Percentiles rank a stretch among this genome's conserved stretches.
Evolutionary conservation across 2,329 filamentous ascomycete species (phyloP).

Genomic region (Xylariaceae sp.): DNA sequence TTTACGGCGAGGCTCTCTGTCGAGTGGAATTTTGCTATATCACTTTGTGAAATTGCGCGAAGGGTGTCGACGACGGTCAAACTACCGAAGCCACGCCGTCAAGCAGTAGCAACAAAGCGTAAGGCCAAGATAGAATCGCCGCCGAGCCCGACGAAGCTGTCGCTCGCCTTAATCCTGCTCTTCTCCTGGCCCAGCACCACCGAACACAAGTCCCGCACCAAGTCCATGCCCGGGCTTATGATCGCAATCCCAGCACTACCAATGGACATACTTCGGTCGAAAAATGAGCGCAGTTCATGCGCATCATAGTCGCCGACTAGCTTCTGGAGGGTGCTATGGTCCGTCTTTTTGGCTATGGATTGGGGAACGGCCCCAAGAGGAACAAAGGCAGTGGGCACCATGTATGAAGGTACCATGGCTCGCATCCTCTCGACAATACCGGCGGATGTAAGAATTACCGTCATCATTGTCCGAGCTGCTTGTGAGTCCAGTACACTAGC

Average conservation of each 20-base stretch:
- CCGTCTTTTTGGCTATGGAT: slow-evolving; percentile 1
- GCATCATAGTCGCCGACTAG: neutral
- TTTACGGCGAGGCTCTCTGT: neutral
- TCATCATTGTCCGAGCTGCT: neutral
- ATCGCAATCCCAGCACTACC: neutral
- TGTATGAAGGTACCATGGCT: neutral
- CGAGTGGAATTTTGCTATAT: neutral
- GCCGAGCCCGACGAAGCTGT: neutral
- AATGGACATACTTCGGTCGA: neutral
- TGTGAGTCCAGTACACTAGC: neutral
- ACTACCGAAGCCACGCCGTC: neutral
- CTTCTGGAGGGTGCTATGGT: neutral
- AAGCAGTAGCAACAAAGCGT: neutral
- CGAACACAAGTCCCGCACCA: neutral
- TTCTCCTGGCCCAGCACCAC: neutral
- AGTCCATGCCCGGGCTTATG: neutral
- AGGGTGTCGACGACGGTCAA: neutral
- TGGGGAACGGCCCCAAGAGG: neutral
- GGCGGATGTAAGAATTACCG: neutral
- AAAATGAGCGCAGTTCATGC: neutral
- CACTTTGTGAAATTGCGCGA: neutral
- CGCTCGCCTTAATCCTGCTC: neutral
- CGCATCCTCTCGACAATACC: neutral
- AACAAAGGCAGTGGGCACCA: slow-evolving; percentile 2
- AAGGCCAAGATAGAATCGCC: slow-evolving; percentile 1